Percentiles rank a stretch among this genome's conserved stretches.
Evolutionary conservation across 495 filamentous ascomycete genomes (phyloP).

Genomic region (Stereocaulon alpinum): DNA sequence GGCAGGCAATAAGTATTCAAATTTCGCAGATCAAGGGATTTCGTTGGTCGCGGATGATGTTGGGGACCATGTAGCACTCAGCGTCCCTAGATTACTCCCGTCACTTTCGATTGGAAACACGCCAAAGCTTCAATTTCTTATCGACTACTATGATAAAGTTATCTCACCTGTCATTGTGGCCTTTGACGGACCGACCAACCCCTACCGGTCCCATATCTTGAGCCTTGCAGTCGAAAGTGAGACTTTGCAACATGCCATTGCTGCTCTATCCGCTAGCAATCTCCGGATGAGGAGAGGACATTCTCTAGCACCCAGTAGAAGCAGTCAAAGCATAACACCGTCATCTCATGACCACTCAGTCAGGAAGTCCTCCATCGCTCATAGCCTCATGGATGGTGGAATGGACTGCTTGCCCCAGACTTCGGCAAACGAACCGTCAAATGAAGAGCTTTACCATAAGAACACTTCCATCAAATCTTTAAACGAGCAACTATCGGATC

Average conservation of each 20-base stretch:
- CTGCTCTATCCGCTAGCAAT: conserved; percentile 80
- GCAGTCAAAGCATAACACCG: conserved; percentile 11
- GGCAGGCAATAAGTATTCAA: conserved; percentile 14
- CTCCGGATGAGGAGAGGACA: conserved; percentile 43
- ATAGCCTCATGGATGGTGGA: conserved; percentile 24
- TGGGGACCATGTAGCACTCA: conserved; percentile 29
- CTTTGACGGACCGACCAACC: conserved; percentile 76
- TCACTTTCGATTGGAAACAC: conserved; percentile 41
- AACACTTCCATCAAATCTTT: conserved; percentile 69
- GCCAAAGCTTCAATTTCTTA: conserved; percentile 47
- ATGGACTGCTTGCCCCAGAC: conserved; percentile 17
- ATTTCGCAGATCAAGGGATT: conserved; percentile 11
- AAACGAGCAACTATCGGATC: conserved; percentile 72
- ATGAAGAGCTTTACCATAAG: conserved; percentile 78
- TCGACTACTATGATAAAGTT: conserved; percentile 64
- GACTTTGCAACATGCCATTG: conserved; percentile 84
- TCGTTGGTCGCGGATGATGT: conserved; percentile 21
- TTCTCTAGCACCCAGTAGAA: conserved; percentile 35
- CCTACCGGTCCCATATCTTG: conserved; percentile 76
- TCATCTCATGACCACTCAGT: conserved; percentile 23
- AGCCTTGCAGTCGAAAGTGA: conserved; percentile 66
- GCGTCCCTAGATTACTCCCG: conserved; percentile 35
- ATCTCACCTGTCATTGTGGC: conserved; percentile 87
- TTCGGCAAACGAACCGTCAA: conserved; percentile 23
- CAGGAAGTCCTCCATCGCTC: conserved; percentile 42